These are phyloP conservation scores for Gracilariopsis chorda DNA, from an alignment of 23 red algal species.

Conservation along the genomic window DNA sequence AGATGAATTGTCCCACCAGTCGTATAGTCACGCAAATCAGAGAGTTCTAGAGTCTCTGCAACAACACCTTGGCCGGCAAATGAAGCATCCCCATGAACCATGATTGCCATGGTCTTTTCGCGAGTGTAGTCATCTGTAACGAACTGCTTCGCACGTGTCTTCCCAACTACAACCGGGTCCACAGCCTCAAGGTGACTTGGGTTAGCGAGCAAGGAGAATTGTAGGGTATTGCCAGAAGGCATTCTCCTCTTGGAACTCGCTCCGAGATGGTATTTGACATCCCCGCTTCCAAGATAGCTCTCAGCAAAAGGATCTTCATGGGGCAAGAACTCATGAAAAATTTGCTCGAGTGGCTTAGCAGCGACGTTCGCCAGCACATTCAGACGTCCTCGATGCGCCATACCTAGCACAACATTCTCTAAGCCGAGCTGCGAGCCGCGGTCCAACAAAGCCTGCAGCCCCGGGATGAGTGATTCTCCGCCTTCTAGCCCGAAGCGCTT, in stretches of 20 bases:
- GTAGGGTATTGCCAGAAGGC: slow-evolving; percentile 69
- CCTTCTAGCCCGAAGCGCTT: slow-evolving; percentile 99
- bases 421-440: slow-evolving; percentile 87
- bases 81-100: slow-evolving; percentile 97
- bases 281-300: slow-evolving; percentile 91
- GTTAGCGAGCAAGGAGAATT: slow-evolving; percentile 97
- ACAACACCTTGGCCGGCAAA: slow-evolving; percentile 99
- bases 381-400: slow-evolving; percentile 94
- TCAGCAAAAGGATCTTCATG: slow-evolving; percentile 88
- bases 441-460: slow-evolving; percentile 91
- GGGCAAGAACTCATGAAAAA: slow-evolving; percentile 97
- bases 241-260: slow-evolving; percentile 64
- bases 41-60: slow-evolving; percentile 94
- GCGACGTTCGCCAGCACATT: slow-evolving; percentile 95
- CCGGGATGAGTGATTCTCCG: slow-evolving; percentile 90
- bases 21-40: slow-evolving; percentile 97
- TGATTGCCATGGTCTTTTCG: slow-evolving; percentile 80
- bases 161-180: slow-evolving; percentile 97
- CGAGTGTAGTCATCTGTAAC: slow-evolving; percentile 83
- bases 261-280: slow-evolving; percentile 99
- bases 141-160: slow-evolving; percentile 98
- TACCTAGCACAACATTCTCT: slow-evolving; percentile 93
- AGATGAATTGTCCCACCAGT: slow-evolving; percentile 96
- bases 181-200: slow-evolving; percentile 98
- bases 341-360: slow-evolving; percentile 88